Percentiles rank a stretch among this genome's conserved stretches.
Evolutionary conservation across 2,329 filamentous ascomycete species (phyloP).

Genomic region (Nigrospora sphaerica): DNA sequence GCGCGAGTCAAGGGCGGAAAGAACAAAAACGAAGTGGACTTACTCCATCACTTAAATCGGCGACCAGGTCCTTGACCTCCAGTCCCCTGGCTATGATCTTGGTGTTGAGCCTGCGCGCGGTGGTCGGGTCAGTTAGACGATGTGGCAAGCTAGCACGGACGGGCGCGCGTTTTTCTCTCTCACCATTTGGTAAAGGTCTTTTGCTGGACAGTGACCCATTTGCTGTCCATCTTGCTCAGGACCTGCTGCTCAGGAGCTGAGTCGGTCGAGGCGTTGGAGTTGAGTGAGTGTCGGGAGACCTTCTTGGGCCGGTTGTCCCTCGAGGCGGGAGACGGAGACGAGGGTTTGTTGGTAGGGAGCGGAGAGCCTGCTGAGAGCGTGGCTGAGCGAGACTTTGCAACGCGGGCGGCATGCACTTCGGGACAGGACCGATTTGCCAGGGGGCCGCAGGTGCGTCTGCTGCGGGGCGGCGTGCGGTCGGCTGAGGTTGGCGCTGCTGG

Average conservation of each 20-base stretch:
- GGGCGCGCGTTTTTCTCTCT: constrained; percentile 9
- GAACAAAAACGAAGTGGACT: constrained; percentile 26
- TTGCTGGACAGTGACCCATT: constrained; percentile 79
- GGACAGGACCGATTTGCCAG: constrained; percentile 12
- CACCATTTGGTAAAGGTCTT: constrained; percentile 99
- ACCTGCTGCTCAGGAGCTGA: constrained; percentile 37
- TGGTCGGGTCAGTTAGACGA: neutral
- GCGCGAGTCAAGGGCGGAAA: no score
- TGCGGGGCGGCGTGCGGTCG: constrained; percentile 1
- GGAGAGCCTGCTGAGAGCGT: constrained; percentile 22
- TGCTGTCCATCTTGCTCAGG: constrained; percentile 57
- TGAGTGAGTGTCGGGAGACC: constrained; percentile 25
- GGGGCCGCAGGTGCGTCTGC: constrained; percentile 11
- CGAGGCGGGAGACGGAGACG: no score
- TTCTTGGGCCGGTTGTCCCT: constrained; percentile 11
- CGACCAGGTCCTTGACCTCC: constrained; percentile 79
- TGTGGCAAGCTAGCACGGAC: constrained; percentile 5
- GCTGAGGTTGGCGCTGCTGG: neutral
- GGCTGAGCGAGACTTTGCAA: constrained; percentile 31
- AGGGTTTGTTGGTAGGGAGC: constrained; percentile 18
- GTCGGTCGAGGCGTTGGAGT: constrained; percentile 35
- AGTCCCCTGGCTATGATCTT: constrained; percentile 76
- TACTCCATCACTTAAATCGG: constrained; percentile 89
- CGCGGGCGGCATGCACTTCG: constrained; percentile 40
- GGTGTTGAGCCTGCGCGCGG: constrained; percentile 74